These are phyloP conservation scores for Coniosporium apollinis DNA, from an alignment of 495 filamentous ascomycete species.

Conservation along the genomic window DNA sequence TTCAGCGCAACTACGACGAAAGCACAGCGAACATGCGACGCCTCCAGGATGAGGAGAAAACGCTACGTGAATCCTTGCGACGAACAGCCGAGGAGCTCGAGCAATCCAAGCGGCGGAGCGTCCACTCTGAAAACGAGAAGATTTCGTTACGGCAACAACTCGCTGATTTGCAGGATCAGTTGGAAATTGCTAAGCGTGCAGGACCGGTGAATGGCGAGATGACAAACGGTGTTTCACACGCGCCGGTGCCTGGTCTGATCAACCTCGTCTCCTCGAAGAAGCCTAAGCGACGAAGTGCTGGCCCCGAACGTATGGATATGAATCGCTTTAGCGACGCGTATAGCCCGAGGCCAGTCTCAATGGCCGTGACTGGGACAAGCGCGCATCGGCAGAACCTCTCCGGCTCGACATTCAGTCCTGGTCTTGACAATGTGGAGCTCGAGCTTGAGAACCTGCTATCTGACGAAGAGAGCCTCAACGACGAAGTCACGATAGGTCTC, in stretches of 20 bases:
- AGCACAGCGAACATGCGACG: slow-evolving; percentile 74
- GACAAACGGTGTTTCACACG: slow-evolving; percentile 42
- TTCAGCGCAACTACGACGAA: slow-evolving; percentile 78
- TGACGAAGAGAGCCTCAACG: slow-evolving; percentile 87
- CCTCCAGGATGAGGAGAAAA: slow-evolving; percentile 80
- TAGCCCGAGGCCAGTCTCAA: slow-evolving; percentile 88
- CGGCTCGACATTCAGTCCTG: slow-evolving; percentile 56
- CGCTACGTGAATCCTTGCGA: slow-evolving; percentile 61
- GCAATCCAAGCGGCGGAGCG: slow-evolving; percentile 48
- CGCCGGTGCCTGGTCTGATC: slow-evolving; percentile 63
- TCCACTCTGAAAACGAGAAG: slow-evolving; percentile 67
- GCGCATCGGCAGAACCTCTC: slow-evolving; percentile 47
- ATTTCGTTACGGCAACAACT: slow-evolving; percentile 70
- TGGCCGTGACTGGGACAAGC: slow-evolving; percentile 57
- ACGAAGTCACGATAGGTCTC: slow-evolving; percentile 88
- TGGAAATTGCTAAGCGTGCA: slow-evolving; percentile 67
- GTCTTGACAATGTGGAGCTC: slow-evolving; percentile 72
- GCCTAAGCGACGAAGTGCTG: slow-evolving; percentile 86
- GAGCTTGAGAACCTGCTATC: slow-evolving; percentile 87
- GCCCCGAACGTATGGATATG: slow-evolving; percentile 64
- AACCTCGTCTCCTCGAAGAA: slow-evolving; percentile 96
- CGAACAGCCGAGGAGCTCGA: slow-evolving; percentile 63
- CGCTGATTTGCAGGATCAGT: slow-evolving; percentile 74
- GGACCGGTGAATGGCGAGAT: slow-evolving; percentile 50
- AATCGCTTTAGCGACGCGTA: slow-evolving; percentile 82